Conservation (phyloP, 306 rosid genomes). For the Abrus pulchellus region DNA sequence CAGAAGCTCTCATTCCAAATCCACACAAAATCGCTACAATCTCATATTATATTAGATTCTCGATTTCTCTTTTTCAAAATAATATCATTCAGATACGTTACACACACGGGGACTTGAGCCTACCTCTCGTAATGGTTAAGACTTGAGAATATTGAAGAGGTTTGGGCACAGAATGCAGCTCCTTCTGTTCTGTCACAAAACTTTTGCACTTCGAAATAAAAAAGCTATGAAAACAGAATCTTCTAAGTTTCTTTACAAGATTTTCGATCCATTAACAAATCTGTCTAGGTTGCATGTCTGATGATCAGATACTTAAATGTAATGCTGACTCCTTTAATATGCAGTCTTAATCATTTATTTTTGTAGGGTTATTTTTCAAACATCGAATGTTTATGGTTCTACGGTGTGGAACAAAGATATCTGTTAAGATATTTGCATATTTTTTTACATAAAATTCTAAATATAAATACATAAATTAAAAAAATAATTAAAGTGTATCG, state of each 20-base stretch:
- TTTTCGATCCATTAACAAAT: no score
- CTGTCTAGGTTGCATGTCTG: no score
- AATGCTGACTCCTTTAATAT: no score
- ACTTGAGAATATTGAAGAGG: not conserved
- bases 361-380: no score
- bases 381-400: no score
- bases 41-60: constrained; percentile 65
- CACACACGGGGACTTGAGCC: constrained; percentile 70
- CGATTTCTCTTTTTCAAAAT: not conserved
- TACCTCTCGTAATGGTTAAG: constrained; percentile 48
- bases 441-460: no score
- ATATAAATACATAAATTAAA: no score
- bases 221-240: constrained; percentile 36
- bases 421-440: no score
- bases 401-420: no score
- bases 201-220: constrained; percentile 21
- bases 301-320: no score
- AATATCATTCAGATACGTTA: not conserved
- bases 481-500: no score
- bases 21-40: constrained; percentile 50
- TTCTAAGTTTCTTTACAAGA: not conserved
- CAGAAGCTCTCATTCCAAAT: constrained; percentile 51
- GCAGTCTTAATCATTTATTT: no score
- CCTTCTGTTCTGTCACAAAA: constrained; percentile 38
- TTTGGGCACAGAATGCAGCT: constrained; percentile 6